phyloP scores from a whole-genome alignment of 208 protist genomes.

The Crithidia expoeki region DNA sequence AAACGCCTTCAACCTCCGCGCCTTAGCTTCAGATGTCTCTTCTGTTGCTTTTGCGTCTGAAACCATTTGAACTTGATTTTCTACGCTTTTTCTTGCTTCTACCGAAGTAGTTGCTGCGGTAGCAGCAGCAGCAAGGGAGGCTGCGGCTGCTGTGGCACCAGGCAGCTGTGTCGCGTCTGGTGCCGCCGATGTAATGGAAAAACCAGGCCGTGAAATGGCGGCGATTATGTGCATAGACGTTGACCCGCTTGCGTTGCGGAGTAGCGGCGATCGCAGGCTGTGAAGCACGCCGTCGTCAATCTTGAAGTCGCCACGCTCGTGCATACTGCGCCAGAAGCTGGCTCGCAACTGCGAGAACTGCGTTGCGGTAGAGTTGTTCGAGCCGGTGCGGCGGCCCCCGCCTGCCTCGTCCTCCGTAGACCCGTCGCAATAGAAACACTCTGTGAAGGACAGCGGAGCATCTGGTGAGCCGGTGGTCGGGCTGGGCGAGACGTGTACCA shows the following conservation, averaged over 20 bases:
- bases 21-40: not conserved
- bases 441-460: slow-evolving; percentile 25
- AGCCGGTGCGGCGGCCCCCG: slow-evolving; percentile 11
- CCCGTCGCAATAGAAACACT: slow-evolving; percentile 20
- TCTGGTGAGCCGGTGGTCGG: slow-evolving; percentile 20
- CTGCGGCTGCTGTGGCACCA: too few species aligned
- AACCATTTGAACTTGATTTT: too few species aligned
- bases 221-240: not conserved
- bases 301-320: slow-evolving; percentile 10
- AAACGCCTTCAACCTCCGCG: not conserved
- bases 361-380: slow-evolving; percentile 25
- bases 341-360: slow-evolving; percentile 25
- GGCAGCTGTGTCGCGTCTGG: not conserved
- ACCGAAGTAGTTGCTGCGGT: too few species aligned
- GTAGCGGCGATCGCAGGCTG: not conserved
- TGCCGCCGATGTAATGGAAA: not conserved
- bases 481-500: slow-evolving; percentile 10
- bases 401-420: slow-evolving; percentile 1
- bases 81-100: too few species aligned
- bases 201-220: not conserved
- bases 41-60: not conserved
- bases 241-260: not conserved
- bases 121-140: too few species aligned
- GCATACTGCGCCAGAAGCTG: slow-evolving; percentile 28
- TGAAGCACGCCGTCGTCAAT: slow-evolving; percentile 11